These are phyloP conservation scores for Pyrenula massariospora DNA, from an alignment of 495 filamentous ascomycete genomes.

Conservation along the genomic window DNA sequence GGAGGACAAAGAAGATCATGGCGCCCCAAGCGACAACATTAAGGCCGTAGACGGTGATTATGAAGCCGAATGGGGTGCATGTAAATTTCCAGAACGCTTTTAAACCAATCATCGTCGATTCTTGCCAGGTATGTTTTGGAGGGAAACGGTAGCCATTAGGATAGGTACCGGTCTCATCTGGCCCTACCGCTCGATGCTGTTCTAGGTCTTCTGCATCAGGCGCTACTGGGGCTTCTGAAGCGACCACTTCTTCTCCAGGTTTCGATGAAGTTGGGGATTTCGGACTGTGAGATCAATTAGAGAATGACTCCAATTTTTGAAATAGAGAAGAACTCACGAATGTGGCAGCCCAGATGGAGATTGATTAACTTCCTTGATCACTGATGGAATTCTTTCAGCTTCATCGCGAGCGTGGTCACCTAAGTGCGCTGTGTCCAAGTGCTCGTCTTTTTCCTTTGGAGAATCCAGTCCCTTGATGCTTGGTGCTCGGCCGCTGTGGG, in stretches of 20 bases:
- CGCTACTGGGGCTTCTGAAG: background rate
- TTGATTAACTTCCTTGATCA: background rate
- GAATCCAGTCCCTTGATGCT: background rate
- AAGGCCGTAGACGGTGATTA: slow-evolving; percentile 66
- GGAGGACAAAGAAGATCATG: slow-evolving; percentile 78
- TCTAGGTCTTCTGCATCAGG: background rate
- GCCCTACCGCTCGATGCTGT: slow-evolving; percentile 3
- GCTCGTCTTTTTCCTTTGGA: background rate
- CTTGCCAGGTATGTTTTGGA: slow-evolving; percentile 47
- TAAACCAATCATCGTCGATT: slow-evolving; percentile 40
- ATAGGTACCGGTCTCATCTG: slow-evolving; percentile 17
- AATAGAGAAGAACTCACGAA: too few relatives aligned
- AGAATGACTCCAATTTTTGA: too few relatives aligned
- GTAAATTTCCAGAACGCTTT: slow-evolving; percentile 39
- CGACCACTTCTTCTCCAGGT: background rate
- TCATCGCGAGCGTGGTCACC: background rate
- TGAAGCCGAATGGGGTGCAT: slow-evolving; percentile 59
- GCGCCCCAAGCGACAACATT: slow-evolving; percentile 80
- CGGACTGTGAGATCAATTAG: background rate
- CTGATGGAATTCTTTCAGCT: background rate
- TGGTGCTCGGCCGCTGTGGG: background rate
- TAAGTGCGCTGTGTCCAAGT: background rate
- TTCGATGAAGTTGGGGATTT: background rate
- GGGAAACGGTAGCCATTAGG: slow-evolving; percentile 61
- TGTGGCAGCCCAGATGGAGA: too few relatives aligned